Conservation (phyloP, 495 filamentous ascomycete genomes). For the Articulospora tetracladia region DNA sequence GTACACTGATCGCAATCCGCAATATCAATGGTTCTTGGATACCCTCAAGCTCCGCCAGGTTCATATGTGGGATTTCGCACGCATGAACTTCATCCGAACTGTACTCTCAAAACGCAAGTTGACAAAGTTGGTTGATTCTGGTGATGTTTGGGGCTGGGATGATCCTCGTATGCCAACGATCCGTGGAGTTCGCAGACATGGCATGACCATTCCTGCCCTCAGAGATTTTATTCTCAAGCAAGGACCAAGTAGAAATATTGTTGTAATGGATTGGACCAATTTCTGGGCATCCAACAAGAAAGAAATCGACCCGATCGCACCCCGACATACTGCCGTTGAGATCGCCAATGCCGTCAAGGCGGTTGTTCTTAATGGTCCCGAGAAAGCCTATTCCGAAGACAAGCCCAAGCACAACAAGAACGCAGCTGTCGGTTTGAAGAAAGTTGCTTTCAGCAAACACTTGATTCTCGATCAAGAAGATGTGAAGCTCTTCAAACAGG, state of each 20-base stretch:
- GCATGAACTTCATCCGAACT: constrained; percentile 92
- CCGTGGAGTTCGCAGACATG: constrained; percentile 70
- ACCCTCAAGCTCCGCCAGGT: constrained; percentile 81
- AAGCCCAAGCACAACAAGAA: constrained; percentile 76
- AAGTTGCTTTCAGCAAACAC: constrained; percentile 59
- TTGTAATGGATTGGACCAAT: constrained; percentile 72
- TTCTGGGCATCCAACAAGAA: constrained; percentile 89
- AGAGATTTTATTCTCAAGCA: constrained; percentile 81
- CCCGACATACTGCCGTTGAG: constrained; percentile 68
- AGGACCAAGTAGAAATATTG: constrained; percentile 75
- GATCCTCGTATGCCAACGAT: constrained; percentile 82
- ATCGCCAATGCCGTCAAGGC: constrained; percentile 56
- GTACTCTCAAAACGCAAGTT: constrained; percentile 93
- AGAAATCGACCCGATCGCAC: constrained; percentile 75
- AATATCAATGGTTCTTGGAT: constrained; percentile 95
- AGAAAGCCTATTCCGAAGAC: constrained; percentile 56
- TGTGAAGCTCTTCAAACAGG: constrained; percentile 63
- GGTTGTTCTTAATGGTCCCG: constrained; percentile 54
- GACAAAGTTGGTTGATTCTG: constrained; percentile 84
- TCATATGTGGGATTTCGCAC: constrained; percentile 95
- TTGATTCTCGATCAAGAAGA: constrained; percentile 76
- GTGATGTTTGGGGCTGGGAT: constrained; percentile 81
- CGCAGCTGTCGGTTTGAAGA: constrained; percentile 68
- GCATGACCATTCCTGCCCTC: constrained; percentile 75
- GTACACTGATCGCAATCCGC: constrained; percentile 94